Evolutionary conservation across 2,329 filamentous ascomycete species (phyloP).

Genomic region (Colletotrichum agaves): DNA sequence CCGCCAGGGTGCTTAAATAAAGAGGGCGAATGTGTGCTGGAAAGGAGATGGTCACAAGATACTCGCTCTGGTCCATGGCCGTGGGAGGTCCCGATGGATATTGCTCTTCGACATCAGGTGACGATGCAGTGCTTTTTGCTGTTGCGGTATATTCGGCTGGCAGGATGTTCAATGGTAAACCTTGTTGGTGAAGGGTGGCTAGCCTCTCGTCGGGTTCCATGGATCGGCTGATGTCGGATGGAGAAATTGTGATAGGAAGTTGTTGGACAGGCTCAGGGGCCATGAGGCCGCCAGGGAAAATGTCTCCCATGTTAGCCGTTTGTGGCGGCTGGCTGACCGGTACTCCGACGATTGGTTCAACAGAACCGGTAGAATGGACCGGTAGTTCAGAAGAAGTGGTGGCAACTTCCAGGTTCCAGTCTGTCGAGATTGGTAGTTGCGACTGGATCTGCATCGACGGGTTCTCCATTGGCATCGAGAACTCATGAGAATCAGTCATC

Average conservation of each 20-base stretch:
- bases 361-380: constrained; percentile 9
- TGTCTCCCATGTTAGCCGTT: constrained; percentile 35
- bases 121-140: constrained; percentile 23
- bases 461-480: constrained; percentile 10
- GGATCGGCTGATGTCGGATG: constrained; percentile 50
- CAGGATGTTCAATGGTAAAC: constrained; percentile 22
- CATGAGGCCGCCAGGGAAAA: constrained; percentile 39
- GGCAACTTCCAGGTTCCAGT: constrained; percentile 15
- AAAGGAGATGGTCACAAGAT: constrained; percentile 67
- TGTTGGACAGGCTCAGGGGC: constrained; percentile 38
- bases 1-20: constrained; percentile 61
- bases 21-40: constrained; percentile 61
- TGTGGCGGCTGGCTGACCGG: constrained; percentile 2
- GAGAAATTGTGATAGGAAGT: constrained; percentile 49
- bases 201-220: constrained; percentile 41
- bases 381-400: constrained; percentile 30
- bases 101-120: constrained; percentile 26
- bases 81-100: constrained; percentile 24
- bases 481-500: neutral
- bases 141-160: constrained; percentile 25
- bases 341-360: neutral
- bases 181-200: constrained; percentile 15
- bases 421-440: constrained; percentile 16
- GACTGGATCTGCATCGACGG: constrained; percentile 32
- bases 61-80: constrained; percentile 51